phyloP scores from a whole-genome alignment of 164 flowering plant species.

The Tetracentron sinense region DNA sequence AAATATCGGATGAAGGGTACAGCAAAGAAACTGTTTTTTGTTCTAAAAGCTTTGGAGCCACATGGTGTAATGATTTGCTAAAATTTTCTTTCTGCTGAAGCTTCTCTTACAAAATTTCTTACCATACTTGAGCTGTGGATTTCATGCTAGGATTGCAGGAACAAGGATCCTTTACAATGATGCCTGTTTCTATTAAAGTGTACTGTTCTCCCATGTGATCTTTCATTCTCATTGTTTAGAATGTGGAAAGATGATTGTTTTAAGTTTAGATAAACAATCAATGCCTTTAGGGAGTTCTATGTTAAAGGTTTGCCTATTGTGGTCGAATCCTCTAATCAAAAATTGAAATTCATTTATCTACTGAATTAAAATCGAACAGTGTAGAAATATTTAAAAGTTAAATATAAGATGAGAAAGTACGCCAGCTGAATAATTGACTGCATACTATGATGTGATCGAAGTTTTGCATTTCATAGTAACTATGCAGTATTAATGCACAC shows the following conservation, averaged over 20 bases:
- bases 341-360: background rate
- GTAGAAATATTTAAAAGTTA: background rate
- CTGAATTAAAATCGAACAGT: background rate
- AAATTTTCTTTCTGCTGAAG: background rate
- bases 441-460: slow-evolving; percentile 3
- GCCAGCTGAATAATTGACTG: background rate
- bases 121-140: background rate
- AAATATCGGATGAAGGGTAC: background rate
- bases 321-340: background rate
- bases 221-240: background rate
- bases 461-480: background rate
- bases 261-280: background rate
- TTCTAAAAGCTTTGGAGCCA: background rate
- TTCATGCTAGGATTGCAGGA: background rate
- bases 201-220: background rate
- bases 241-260: background rate
- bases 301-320: background rate
- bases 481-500: background rate
- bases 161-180: background rate
- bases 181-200: background rate
- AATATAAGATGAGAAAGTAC: background rate
- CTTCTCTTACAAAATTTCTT: background rate
- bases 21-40: background rate
- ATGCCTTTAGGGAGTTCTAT: background rate
- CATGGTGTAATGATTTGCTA: background rate